These are phyloP conservation scores for Orychophragmus violaceus DNA, from an alignment of 345 rosid genomes.

Conservation along the genomic window DNA sequence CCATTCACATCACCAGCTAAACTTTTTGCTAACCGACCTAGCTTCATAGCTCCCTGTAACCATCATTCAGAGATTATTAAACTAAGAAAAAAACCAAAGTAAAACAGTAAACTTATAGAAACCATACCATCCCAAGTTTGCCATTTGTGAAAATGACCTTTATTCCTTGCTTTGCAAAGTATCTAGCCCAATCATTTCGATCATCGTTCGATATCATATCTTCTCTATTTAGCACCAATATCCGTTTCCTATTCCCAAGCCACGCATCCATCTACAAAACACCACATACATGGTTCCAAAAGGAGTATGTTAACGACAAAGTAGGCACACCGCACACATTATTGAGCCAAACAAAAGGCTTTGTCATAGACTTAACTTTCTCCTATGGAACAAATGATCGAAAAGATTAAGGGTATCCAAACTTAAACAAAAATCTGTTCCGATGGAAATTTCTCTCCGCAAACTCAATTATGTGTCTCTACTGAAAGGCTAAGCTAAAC, in stretches of 20 bases:
- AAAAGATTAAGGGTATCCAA: too few relatives aligned
- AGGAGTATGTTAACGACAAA: background rate
- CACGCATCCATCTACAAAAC: constrained; percentile 72
- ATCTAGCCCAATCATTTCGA: constrained; percentile 91
- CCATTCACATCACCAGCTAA: constrained; percentile 72
- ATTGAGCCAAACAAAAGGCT: background rate
- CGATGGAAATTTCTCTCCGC: too few relatives aligned
- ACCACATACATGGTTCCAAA: background rate
- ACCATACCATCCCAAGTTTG: constrained; percentile 67
- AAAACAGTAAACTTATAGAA: background rate
- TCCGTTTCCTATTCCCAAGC: constrained; percentile 89
- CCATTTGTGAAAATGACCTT: constrained; percentile 77
- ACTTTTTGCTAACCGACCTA: constrained; percentile 60
- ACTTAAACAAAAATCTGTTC: too few relatives aligned
- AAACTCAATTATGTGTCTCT: background rate
- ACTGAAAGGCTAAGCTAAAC: background rate
- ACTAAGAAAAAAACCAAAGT: background rate
- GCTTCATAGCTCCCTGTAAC: constrained; percentile 76
- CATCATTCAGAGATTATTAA: background rate
- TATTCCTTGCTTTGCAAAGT: constrained; percentile 71
- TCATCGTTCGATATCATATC: constrained; percentile 87
- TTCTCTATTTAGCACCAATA: constrained; percentile 84
- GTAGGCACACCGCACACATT: background rate
- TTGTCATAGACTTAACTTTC: background rate
- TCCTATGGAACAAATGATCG: background rate